Conservation (phyloP, 345 rosid species). For the Atalantia buxifolia region DNA sequence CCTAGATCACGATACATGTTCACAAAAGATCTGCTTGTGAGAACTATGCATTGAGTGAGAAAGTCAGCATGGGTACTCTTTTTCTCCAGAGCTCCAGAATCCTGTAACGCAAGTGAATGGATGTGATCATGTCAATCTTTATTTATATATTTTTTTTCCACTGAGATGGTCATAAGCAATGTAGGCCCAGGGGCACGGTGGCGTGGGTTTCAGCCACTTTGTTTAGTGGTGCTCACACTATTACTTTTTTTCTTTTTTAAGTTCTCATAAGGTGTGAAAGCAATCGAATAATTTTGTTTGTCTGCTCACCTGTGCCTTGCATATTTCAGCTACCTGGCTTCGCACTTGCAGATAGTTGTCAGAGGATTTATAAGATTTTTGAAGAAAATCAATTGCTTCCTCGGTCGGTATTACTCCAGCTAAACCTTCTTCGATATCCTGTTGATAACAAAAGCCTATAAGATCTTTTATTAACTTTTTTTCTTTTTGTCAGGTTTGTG, state of each 20-base stretch:
- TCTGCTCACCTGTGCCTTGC: slow-evolving; percentile 24
- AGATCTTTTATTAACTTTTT: not conserved
- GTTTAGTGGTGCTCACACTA: not conserved
- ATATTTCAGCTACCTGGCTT: slow-evolving; percentile 24
- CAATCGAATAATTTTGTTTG: not conserved
- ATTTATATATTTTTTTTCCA: not conserved
- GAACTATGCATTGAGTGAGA: slow-evolving; percentile 34
- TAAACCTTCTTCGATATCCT: slow-evolving; percentile 46
- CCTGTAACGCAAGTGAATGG: not conserved
- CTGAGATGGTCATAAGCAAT: not conserved
- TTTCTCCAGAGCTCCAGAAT: slow-evolving; percentile 16
- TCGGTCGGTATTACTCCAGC: slow-evolving; percentile 23
- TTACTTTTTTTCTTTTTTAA: no score
- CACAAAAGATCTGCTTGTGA: slow-evolving; percentile 44
- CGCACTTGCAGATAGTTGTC: slow-evolving; percentile 24
- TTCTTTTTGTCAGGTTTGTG: not conserved
- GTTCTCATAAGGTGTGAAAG: not conserved
- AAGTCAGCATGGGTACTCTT: slow-evolving; percentile 30
- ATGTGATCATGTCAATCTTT: not conserved
- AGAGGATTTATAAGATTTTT: slow-evolving; percentile 38
- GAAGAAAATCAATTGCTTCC: slow-evolving; percentile 39
- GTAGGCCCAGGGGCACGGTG: no score
- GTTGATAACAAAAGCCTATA: not conserved
- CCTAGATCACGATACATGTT: slow-evolving; percentile 65
- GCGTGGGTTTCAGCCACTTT: no score